phyloP scores from a whole-genome alignment of 768 basidiomycete genomes.

The Xerocomellus intermedius region DNA sequence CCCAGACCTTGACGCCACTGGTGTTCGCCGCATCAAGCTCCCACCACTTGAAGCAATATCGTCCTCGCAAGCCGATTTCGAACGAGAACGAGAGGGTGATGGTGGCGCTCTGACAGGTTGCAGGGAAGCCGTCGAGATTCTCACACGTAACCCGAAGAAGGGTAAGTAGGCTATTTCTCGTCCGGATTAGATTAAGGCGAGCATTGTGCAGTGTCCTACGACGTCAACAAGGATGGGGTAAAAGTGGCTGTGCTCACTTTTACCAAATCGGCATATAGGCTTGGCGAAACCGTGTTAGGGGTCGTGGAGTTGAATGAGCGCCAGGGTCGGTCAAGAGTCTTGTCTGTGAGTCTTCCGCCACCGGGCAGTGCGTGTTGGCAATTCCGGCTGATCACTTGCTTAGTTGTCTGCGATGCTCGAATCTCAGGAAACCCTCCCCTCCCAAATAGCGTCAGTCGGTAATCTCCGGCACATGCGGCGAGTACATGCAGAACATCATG shows the following conservation, averaged over 20 bases:
- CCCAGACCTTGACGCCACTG: constrained; percentile 31
- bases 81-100: constrained; percentile 41
- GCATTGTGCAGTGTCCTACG: constrained; percentile 70
- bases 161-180: constrained; percentile 42
- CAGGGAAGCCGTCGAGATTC: constrained; percentile 85
- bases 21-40: constrained; percentile 26
- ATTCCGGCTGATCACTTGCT: constrained; percentile 3
- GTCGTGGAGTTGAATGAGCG: constrained; percentile 84
- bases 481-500: constrained; percentile 83
- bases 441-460: constrained; percentile 48
- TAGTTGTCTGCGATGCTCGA: constrained; percentile 89
- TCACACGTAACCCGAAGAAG: constrained; percentile 88
- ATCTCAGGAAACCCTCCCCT: constrained; percentile 81
- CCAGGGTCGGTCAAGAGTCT: constrained; percentile 65
- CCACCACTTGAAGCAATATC: constrained; percentile 25
- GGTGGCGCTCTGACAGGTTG: constrained; percentile 51
- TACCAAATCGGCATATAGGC: constrained; percentile 84
- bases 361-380: neutral
- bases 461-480: constrained; percentile 58
- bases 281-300: constrained; percentile 90
- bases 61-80: constrained; percentile 23
- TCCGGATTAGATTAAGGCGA: neutral
- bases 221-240: constrained; percentile 91
- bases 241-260: constrained; percentile 90
- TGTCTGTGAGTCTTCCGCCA: constrained; percentile 58